Base-by-base conservation (phyloP, 2,329 filamentous ascomycete species). In the Chrysoporthe austroafricana region DNA sequence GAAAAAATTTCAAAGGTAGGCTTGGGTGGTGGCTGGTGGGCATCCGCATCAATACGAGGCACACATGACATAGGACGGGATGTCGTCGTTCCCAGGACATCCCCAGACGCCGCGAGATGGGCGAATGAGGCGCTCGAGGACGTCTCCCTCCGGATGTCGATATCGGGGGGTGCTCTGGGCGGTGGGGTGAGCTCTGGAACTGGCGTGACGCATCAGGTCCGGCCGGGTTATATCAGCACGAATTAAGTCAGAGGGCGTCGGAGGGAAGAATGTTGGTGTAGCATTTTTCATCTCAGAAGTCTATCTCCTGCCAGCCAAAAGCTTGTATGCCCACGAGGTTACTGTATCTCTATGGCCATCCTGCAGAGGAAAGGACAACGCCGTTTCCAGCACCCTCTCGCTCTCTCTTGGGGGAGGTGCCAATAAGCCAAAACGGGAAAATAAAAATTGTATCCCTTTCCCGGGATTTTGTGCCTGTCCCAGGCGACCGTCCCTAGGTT, bases 241-340 rank as follows among this genome's bases (percentile, higher is more conserved):
- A 16, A 34, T 32, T 44, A 9, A 48, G 21, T 8, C 3, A 44
- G 13, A 39, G 16, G 13, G 34, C 36, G 21, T 11, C 21, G 21
- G 34, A 18, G 34, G 34, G 36, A 43, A 43, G 36, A 5, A 14
- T 56, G 16, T 32, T 42, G n/a, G 18, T 56, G 61, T 67, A 63
- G 66, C 61, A 44, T 63, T 56, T 57, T 39, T 9, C 32, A 43
- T 26, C 61, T n/a, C 36, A 54, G 16, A 56, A 44, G 14, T 67
- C 57, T 67, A 67, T 67, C 67, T 69, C 64, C 65, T 62, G 67
- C 62, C 62, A 62, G 48, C 58, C 60, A 60, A 67, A 58, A 42
- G 62, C 39, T 18, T 56, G 43, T 64, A 67, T 64, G 58, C 66
- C 66, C 26, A n/a, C 56, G 46, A 50, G 56, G 21, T 26, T 26